A percentile compares a stretch with the other conserved stretches of the same genome.
Evolutionary conservation across 1,284 basidiomycete species (phyloP).

Genomic region (Testicularia cyperi): DNA sequence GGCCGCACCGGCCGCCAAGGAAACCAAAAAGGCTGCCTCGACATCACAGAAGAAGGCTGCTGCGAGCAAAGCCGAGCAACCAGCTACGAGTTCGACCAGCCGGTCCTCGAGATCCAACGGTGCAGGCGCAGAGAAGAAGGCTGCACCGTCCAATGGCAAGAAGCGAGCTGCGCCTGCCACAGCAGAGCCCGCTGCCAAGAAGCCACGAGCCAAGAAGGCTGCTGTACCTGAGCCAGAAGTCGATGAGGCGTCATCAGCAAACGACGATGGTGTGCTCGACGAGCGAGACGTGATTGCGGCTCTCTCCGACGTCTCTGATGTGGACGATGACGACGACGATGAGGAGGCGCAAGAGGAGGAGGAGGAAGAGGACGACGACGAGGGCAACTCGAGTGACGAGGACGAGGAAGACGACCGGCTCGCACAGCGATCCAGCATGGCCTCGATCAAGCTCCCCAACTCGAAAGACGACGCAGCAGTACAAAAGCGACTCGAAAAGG

Average conservation of each 20-base stretch:
- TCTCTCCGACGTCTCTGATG: slow-evolving; percentile 31
- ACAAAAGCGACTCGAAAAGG: slow-evolving; percentile 43
- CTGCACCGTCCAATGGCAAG: slow-evolving; percentile 23
- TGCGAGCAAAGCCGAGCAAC: not conserved
- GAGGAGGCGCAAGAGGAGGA: slow-evolving; percentile 12
- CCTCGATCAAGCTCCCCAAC: slow-evolving; percentile 47
- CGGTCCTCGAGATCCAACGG: too few species aligned
- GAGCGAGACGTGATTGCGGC: slow-evolving; percentile 27
- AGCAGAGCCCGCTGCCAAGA: slow-evolving; percentile 1
- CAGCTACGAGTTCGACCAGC: too few species aligned
- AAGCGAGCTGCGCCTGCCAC: slow-evolving; percentile 12
- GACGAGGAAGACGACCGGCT: slow-evolving; percentile 49
- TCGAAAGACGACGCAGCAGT: slow-evolving; percentile 54
- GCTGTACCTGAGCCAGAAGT: too few species aligned
- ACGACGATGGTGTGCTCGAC: too few species aligned
- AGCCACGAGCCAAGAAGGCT: slow-evolving; percentile 5
- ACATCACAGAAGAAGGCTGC: not conserved
- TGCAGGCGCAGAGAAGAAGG: too few species aligned
- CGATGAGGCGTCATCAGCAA: too few species aligned
- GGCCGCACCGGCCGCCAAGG: not conserved
- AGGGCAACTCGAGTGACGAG: slow-evolving; percentile 44
- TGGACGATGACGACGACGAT: slow-evolving; percentile 18
- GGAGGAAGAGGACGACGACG: slow-evolving; percentile 18
- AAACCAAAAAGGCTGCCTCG: not conserved
- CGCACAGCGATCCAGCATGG: slow-evolving; percentile 20